A percentile compares a stretch with the other conserved stretches of the same genome.
Conservation (phyloP, 306 rosid species). For the Pyrus betulifolia region DNA sequence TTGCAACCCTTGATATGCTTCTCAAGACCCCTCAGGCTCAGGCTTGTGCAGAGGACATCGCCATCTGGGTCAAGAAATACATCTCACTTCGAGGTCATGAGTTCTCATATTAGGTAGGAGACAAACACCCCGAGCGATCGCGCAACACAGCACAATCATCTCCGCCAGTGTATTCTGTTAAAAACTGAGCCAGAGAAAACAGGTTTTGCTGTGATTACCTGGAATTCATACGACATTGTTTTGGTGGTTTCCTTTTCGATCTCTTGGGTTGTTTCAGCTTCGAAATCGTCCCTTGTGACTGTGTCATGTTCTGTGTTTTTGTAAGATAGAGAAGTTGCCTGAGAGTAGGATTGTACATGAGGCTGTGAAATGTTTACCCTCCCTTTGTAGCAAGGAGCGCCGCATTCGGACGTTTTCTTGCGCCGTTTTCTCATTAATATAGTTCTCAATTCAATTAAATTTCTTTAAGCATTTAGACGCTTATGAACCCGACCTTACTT, state of each 20-base stretch:
- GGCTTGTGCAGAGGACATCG: slow-evolving; percentile 87
- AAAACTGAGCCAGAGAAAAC: slow-evolving; percentile 14
- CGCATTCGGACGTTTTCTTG: slow-evolving; percentile 17
- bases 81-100: slow-evolving; percentile 91
- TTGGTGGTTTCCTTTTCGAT: slow-evolving; percentile 17
- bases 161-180: slow-evolving; percentile 8
- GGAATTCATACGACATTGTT: slow-evolving; percentile 5
- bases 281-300: not conserved
- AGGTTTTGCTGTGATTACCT: slow-evolving; percentile 12
- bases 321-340: slow-evolving; percentile 45
- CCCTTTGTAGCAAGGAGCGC: not conserved
- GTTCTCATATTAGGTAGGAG: slow-evolving; percentile 67
- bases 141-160: slow-evolving; percentile 10
- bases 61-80: slow-evolving; percentile 93
- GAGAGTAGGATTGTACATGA: slow-evolving; percentile 45
- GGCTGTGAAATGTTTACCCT: slow-evolving; percentile 29
- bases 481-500: no score
- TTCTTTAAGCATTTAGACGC: no score
- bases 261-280: slow-evolving; percentile 5
- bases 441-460: slow-evolving; percentile 20
- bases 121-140: slow-evolving; percentile 8
- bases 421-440: slow-evolving; percentile 28
- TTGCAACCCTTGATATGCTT: slow-evolving; percentile 86
- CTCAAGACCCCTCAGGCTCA: slow-evolving; percentile 88
- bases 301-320: slow-evolving; percentile 24